Evolutionary conservation across 257 asterid genomes (phyloP).

Genomic region (Primulina eburnea): DNA sequence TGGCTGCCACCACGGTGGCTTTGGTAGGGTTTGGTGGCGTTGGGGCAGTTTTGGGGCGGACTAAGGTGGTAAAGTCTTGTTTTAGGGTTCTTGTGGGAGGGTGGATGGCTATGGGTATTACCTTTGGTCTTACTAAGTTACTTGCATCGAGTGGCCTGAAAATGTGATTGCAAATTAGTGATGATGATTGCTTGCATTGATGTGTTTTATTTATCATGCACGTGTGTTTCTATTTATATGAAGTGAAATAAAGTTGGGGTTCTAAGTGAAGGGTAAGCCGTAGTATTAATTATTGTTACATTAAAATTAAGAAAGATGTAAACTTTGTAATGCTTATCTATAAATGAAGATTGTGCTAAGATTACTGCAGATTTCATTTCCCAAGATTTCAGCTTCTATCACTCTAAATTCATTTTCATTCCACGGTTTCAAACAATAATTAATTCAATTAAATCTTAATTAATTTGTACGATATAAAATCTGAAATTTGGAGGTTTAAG

Average conservation of each 20-base stretch:
- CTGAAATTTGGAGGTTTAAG: neutral
- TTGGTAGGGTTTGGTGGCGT: constrained; percentile 49
- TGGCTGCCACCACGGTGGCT: constrained; percentile 48
- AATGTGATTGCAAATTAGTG: constrained; percentile 25
- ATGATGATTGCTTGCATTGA: too few relatives aligned
- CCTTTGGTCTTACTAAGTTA: constrained; percentile 62
- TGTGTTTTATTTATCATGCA: neutral
- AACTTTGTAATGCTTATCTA: neutral
- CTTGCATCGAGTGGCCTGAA: constrained; percentile 43
- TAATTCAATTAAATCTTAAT: too few relatives aligned
- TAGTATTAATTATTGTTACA: neutral
- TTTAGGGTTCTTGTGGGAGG: constrained; percentile 65
- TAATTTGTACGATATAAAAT: too few relatives aligned
- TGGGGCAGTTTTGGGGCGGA: constrained; percentile 60
- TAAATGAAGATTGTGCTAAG: neutral
- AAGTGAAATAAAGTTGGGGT: neutral
- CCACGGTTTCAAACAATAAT: neutral
- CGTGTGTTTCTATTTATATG: neutral
- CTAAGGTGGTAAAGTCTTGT: constrained; percentile 40
- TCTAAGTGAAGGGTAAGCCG: too few relatives aligned
- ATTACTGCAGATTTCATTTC: neutral
- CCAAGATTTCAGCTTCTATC: neutral
- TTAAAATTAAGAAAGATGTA: too few relatives aligned
- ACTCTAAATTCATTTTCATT: neutral
- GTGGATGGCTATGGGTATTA: constrained; percentile 77